Base-by-base conservation (phyloP, 108 stramenopile species). In the Asterionellopsis glacialis region DNA sequence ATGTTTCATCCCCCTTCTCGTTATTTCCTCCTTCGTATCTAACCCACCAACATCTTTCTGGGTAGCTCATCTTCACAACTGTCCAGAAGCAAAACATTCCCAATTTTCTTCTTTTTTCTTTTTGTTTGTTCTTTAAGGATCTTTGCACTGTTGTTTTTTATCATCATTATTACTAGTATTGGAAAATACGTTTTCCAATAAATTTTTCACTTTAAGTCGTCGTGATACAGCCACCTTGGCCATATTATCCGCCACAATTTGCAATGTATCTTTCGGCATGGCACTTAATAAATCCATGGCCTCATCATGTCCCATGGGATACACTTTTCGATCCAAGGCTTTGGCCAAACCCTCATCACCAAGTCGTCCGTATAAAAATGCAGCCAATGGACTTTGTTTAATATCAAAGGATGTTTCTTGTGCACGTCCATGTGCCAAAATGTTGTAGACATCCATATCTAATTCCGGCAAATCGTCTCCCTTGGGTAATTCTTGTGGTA, bases 381-480 rank as follows among this genome's bases (percentile, higher is more conserved):
- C 81, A 26, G 81, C 74, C 44, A 77, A 49, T 9, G 81, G 81
- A n/a, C 77, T 78, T 53, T 77, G 68, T 15, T 52, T 54, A 7
- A 71, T 74, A 48, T 82, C 81, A 51, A 82, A 82, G 38, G 51
- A 50, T 7, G 64, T 45, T 63, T 75, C 71, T 21, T 60, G 48
- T 43, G 65, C 42, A 51, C 81, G 41, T 19, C 81, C 81, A 13
- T 58, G 25, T 1, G 52, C 47, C 5, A 82, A 64, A 55, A 79
- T 68, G 42, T 69, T 25, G 54, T 73, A 82, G n/a, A 79, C 81
- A 9, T 60, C 58, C 38, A 22, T 1, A 55, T 75, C 76, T 25
- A 63, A 72, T 7, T 19, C 43, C 39, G 59, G 23, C 19, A 18
- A 39, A 13, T 19, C 26, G n/a, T 54, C 21, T 19, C 60, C 60